Percentiles rank a stretch among this genome's conserved stretches.
Evolutionary conservation across 1,139 yeast species (phyloP).

Genomic region (Yamadazyma blattariae): DNA sequence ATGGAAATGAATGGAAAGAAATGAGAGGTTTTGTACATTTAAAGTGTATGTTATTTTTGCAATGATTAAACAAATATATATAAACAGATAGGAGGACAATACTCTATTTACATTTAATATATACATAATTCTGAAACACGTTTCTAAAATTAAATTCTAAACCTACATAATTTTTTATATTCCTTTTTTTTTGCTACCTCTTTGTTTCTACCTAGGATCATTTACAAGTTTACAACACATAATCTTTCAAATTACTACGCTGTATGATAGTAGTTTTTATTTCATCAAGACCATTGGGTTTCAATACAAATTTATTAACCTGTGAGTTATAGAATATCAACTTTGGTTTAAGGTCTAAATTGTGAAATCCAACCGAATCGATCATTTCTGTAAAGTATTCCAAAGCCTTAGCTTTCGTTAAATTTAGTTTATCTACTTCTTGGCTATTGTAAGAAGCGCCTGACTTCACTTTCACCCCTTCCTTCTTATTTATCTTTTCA

Average conservation of each 20-base stretch:
- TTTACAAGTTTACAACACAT: too few species aligned
- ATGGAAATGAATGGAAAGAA: constrained; percentile 1
- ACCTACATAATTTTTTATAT: too few species aligned
- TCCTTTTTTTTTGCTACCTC: too few species aligned
- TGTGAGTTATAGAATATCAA: constrained; percentile 35
- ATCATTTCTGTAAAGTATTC: constrained; percentile 16
- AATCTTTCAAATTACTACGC: too few species aligned
- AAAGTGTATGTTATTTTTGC: constrained; percentile 3
- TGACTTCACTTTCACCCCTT: too few species aligned
- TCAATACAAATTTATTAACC: constrained; percentile 18
- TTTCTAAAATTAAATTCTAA: too few species aligned
- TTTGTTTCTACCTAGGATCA: neutral
- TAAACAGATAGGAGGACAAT: neutral
- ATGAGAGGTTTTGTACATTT: constrained; percentile 3
- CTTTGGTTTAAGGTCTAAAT: constrained; percentile 27
- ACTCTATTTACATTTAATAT: constrained; percentile 4
- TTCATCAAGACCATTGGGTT: constrained; percentile 34
- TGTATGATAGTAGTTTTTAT: constrained; percentile 33
- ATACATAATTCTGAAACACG: constrained; percentile 1
- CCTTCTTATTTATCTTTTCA: constrained; percentile 17
- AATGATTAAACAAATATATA: constrained; percentile 1
- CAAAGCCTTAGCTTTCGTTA: constrained; percentile 1
- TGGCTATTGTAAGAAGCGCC: too few species aligned
- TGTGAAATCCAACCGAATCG: constrained; percentile 19
- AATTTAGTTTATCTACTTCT: too few species aligned